Conservation (phyloP, 2,329 filamentous ascomycete genomes). For the Ilyonectria destructans region DNA sequence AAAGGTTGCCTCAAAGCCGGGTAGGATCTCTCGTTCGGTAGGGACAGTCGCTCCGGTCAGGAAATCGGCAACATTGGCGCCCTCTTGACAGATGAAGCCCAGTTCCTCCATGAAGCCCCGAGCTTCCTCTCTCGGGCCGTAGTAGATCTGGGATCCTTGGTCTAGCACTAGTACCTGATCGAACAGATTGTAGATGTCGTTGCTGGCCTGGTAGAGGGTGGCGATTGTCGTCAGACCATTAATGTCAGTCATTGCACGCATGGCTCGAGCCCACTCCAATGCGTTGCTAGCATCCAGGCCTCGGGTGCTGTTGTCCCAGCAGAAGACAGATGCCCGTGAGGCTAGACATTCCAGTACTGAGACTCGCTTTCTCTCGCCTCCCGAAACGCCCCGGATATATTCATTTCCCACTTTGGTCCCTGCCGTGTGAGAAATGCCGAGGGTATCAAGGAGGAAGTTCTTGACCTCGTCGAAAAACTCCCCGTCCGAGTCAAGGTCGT, state of each 20-base stretch:
- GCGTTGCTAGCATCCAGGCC: conserved; percentile 87
- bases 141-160: conserved; percentile 77
- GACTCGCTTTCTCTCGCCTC: conserved; percentile 86
- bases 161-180: conserved; percentile 88
- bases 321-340: conserved; percentile 80
- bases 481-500: no score
- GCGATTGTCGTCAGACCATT: conserved; percentile 71
- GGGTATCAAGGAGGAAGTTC: background rate
- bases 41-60: conserved; percentile 67
- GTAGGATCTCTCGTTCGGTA: conserved; percentile 75
- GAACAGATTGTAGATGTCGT: conserved; percentile 69
- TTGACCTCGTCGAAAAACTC: background rate
- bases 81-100: conserved; percentile 72
- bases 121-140: conserved; percentile 74
- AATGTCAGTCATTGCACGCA: conserved; percentile 83
- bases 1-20: conserved; percentile 74
- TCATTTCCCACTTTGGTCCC: conserved; percentile 85
- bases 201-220: conserved; percentile 61
- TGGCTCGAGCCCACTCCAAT: conserved; percentile 81
- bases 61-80: conserved; percentile 36
- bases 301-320: conserved; percentile 86
- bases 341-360: conserved; percentile 85
- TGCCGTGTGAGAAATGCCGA: conserved; percentile 81
- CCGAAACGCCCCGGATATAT: conserved; percentile 80
- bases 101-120: conserved; percentile 78